Conservation (phyloP, 2,329 filamentous ascomycete species). For the Clarireedia sp. region DNA sequence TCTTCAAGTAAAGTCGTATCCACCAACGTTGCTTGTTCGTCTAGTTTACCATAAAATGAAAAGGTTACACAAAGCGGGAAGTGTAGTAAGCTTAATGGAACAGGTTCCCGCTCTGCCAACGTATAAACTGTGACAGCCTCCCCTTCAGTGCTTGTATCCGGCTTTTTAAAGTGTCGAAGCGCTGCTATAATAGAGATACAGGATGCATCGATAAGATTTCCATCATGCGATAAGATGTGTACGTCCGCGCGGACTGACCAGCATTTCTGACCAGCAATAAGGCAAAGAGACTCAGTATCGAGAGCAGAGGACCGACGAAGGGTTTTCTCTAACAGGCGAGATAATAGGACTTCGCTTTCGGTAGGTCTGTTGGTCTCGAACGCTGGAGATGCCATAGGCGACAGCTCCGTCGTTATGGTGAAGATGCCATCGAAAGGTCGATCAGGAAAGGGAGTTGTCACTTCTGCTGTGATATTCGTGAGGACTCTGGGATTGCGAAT, state of each 20-base stretch:
- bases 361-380: conserved; percentile 82
- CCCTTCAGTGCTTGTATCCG: conserved; percentile 79
- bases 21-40: conserved; percentile 62
- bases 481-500: conserved; percentile 51
- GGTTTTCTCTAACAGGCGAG: conserved; percentile 86
- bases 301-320: conserved; percentile 85
- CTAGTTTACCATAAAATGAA: conserved; percentile 60
- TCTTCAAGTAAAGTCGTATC: conserved; percentile 70
- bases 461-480: conserved; percentile 79
- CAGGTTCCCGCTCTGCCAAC: conserved; percentile 77
- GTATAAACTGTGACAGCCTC: conserved; percentile 80
- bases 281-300: conserved; percentile 91
- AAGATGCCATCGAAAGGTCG: conserved; percentile 94
- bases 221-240: conserved; percentile 85
- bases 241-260: conserved; percentile 88
- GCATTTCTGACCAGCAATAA: conserved; percentile 82
- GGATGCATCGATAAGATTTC: conserved; percentile 77
- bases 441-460: conserved; percentile 76
- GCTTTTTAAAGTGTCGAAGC: conserved; percentile 82
- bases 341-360: conserved; percentile 77
- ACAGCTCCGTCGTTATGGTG: conserved; percentile 83
- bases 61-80: conserved; percentile 88
- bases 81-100: conserved; percentile 84
- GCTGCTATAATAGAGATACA: conserved; percentile 84
- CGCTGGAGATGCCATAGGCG: conserved; percentile 82